Evolutionary conservation across 2,329 filamentous ascomycete species (phyloP).

Genomic region (Ophiostoma sp.): DNA sequence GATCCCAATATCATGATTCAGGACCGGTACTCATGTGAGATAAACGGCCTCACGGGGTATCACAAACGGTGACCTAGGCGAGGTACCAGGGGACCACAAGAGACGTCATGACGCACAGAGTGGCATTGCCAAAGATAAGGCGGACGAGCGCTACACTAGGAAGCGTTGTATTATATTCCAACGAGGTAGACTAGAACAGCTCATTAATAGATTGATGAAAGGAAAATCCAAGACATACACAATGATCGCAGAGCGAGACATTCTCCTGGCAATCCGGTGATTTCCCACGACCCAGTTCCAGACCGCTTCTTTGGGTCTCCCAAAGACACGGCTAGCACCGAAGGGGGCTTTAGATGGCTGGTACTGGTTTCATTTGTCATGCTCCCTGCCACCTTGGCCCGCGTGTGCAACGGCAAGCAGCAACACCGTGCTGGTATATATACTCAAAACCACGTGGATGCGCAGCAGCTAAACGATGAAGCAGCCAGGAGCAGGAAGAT

Average conservation of each 20-base stretch:
- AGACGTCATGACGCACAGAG: not conserved
- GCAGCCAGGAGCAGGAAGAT: not conserved
- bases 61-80: slow-evolving; percentile 4
- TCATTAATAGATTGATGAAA: too few species aligned
- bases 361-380: not conserved
- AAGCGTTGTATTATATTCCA: too few species aligned
- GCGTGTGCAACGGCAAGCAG: not conserved
- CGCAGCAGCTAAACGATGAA: not conserved
- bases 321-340: not conserved
- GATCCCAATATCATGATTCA: not conserved
- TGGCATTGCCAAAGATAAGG: too few species aligned
- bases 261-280: too few species aligned
- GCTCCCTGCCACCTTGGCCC: not conserved
- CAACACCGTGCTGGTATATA: not conserved
- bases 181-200: too few species aligned
- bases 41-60: slow-evolving; percentile 18
- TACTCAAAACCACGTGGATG: not conserved
- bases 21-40: slow-evolving; percentile 13
- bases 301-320: slow-evolving; percentile 6
- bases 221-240: too few species aligned
- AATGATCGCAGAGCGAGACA: too few species aligned
- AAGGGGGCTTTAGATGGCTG: not conserved
- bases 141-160: too few species aligned
- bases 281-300: not conserved
- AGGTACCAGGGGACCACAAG: not conserved